Conservation (phyloP, 176 grass and related monocot genomes). For the Aegilops tauschii region DNA sequence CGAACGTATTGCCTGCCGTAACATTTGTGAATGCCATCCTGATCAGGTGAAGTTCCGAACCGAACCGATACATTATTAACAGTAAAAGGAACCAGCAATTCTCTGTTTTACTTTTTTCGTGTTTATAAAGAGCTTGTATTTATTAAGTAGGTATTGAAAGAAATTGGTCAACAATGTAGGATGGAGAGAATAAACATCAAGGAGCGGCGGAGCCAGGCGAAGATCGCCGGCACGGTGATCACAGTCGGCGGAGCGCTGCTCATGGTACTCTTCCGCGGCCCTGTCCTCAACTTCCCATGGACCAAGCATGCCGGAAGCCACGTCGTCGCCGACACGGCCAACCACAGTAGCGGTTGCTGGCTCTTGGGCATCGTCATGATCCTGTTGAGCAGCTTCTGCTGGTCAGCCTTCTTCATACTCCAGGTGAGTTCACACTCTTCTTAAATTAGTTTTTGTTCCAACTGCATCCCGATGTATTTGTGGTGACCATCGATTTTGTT, state of each 20-base stretch:
- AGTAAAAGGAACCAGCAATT: too few species aligned
- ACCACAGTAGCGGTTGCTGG: conserved; percentile 55
- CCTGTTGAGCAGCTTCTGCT: conserved; percentile 77
- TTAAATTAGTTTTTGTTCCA: background rate
- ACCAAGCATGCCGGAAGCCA: conserved; percentile 19
- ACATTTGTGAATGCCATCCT: conserved; percentile 81
- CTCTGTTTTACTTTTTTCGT: background rate
- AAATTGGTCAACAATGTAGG: conserved; percentile 22
- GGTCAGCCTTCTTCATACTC: conserved; percentile 85
- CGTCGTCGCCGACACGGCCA: background rate
- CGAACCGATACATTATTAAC: background rate
- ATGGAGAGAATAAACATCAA: conserved; percentile 76
- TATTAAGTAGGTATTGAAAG: background rate
- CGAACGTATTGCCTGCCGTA: conserved; percentile 72
- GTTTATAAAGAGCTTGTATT: background rate
- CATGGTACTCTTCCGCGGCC: conserved; percentile 82
- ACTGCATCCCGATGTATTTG: too few species aligned
- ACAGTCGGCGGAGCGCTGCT: conserved; percentile 69
- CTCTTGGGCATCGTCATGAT: conserved; percentile 76
- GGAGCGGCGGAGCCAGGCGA: conserved; percentile 59
- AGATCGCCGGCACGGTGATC: conserved; percentile 68
- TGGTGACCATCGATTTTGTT: background rate
- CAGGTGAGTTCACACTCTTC: conserved; percentile 43
- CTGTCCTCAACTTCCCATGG: conserved; percentile 61
- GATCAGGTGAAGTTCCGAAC: conserved; percentile 45